Percentiles rank a stretch among this genome's conserved stretches.
These are phyloP conservation scores for Aspergillus hortae DNA, from an alignment of 2,329 filamentous ascomycete species.

Conservation along the genomic window DNA sequence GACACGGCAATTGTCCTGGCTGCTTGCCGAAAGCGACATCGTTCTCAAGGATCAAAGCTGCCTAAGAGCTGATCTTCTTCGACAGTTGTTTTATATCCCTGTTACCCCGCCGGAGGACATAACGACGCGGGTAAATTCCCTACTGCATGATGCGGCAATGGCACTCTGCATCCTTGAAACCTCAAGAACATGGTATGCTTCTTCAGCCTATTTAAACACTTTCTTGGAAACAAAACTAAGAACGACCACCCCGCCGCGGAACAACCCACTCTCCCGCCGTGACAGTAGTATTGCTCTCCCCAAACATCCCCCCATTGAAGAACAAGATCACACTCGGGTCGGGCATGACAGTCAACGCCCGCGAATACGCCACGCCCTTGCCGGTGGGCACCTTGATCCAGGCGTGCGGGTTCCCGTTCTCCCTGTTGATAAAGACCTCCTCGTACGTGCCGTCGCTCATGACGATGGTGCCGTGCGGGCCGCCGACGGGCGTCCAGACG, in stretches of 20 bases:
- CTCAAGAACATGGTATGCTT: background rate
- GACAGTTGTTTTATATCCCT: background rate
- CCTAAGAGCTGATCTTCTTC: background rate
- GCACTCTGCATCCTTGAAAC: background rate
- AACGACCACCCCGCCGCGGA: background rate
- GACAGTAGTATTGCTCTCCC: background rate
- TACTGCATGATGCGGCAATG: background rate
- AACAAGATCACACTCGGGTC: background rate
- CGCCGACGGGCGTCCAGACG: slow-evolving; percentile 8
- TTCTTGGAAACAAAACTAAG: background rate
- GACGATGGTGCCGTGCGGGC: slow-evolving; percentile 3
- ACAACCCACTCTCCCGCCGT: background rate
- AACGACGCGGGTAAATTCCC: background rate
- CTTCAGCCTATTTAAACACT: background rate
- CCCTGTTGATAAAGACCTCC: slow-evolving; percentile 10
- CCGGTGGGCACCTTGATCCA: slow-evolving; percentile 1
- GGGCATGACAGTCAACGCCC: slow-evolving; percentile 4
- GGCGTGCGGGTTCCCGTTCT: background rate
- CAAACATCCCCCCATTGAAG: background rate
- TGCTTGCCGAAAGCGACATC: background rate
- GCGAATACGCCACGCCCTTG: slow-evolving; percentile 2
- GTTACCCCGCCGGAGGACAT: background rate
- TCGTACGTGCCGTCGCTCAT: slow-evolving; percentile 3
- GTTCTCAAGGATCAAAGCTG: background rate
- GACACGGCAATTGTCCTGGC: background rate